phyloP scores from a whole-genome alignment of 2,329 filamentous ascomycete species.

The Chaetomium globosum region DNA sequence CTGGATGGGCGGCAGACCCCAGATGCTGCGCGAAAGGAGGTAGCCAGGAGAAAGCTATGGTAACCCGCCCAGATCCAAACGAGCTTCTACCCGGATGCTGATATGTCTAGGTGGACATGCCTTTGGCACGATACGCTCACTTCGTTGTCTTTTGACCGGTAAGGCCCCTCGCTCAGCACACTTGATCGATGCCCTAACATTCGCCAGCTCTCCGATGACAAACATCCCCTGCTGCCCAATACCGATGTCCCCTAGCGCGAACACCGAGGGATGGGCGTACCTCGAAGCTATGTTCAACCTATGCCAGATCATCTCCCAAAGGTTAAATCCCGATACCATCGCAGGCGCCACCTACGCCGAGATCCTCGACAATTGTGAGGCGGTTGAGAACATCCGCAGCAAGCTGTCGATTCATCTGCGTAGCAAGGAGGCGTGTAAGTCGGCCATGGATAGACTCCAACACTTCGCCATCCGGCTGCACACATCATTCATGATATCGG shows the following conservation, averaged over 20 bases:
- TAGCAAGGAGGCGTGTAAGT: conserved; percentile 65
- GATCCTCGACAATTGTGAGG: conserved; percentile 61
- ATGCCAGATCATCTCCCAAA: conserved; percentile 61
- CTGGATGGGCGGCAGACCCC: conserved; percentile 52
- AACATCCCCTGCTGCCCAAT: conserved; percentile 60
- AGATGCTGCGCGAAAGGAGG: conserved; percentile 55
- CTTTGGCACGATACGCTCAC: conserved; percentile 69
- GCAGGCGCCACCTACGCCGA: conserved; percentile 54
- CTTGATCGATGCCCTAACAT: background rate
- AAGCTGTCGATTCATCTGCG: conserved; percentile 57
- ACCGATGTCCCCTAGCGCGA: conserved; percentile 48
- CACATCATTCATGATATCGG: conserved; percentile 66
- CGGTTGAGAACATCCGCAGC: conserved; percentile 55
- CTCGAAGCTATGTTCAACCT: conserved; percentile 68
- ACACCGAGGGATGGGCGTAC: conserved; percentile 57
- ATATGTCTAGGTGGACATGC: conserved; percentile 56
- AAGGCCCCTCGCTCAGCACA: conserved; percentile 29
- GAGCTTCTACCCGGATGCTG: conserved; percentile 28
- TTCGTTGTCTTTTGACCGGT: conserved; percentile 67
- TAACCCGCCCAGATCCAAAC: conserved; percentile 35
- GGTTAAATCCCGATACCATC: conserved; percentile 58
- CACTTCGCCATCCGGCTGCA: conserved; percentile 67
- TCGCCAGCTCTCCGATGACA: conserved; percentile 61
- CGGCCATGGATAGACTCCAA: conserved; percentile 63
- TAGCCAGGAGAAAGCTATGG: conserved; percentile 60